Base-by-base conservation (phyloP, 2,329 filamentous ascomycete species). In the Trichoderma atroviride region DNA sequence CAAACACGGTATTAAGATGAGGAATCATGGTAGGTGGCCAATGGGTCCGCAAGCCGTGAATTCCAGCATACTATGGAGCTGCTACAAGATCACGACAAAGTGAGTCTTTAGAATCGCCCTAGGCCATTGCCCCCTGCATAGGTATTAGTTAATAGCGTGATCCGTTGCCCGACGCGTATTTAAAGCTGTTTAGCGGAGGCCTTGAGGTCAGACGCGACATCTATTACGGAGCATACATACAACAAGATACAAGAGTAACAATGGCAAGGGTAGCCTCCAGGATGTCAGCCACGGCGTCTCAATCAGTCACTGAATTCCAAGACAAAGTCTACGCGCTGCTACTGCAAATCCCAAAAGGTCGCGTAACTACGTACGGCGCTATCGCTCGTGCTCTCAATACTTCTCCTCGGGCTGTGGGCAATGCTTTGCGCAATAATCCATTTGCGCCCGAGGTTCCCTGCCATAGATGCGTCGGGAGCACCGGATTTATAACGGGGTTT, bases 401-500 rank as follows among this genome's bases (percentile, higher is more conserved):
- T 4, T 63, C 60, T 7, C 60, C 60, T 14, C 47, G 47, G 31
- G 60, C 60, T 55, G 47, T 63, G 13, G 60, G 60, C n/a, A 53
- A 63, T 11, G 60, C 47, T 29, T 33, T 63, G 14, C 60, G 60
- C 31, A 63, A 53, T n/a, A 53, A 63, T 19, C 47, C 60, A 31
- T 62, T 53, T 24, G 43, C 43, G 7, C 60, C 60, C n/a, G 29
- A 53, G 19, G 43, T 62, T 22, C 60, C 43, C 10, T 62, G 60
- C 11, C 60, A 62, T n/a, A 53, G 43, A n/a, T 62, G 60, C 33
- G 60, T 62, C 43, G 60, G 43, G 13, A 62, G 60, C 14, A 62
- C 43, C n/a, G 60, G 43, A 3, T 53, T 52, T 31, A 62, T 62
- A 53, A 52, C 60, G 13, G 43, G 60, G 5, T 62, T 62, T 35